Evolutionary conservation across 257 asterid genomes (phyloP), one percentile per base, ranked within the genome.

Genomic region (Salvia miltiorrhiza): DNA sequence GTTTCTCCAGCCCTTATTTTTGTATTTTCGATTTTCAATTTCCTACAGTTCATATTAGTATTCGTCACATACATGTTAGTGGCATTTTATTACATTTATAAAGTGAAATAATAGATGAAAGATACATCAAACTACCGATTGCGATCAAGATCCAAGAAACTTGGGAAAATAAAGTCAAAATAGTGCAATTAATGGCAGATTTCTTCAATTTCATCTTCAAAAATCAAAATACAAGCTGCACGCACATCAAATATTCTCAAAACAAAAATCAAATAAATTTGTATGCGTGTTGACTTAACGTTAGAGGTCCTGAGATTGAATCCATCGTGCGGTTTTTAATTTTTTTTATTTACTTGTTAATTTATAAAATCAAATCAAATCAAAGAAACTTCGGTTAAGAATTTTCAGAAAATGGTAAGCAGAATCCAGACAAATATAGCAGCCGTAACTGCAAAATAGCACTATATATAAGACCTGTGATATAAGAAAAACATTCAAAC

Each of bases 381-480:
- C 26, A 23, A 23, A 16, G 2, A 56, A 45, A 13, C 12, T 52
- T 58, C 73, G n/a, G 56, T 47, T 20, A 21, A 32, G 28, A 73
- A 63, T 61, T 63, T 67, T 59, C 67, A 56, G n/a, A 57, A 45
- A n/a, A 30, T 26, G 17, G 44, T 33, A n/a, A 7, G n/a, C 35
- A 53, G 28, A 70, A 47, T 20, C 41, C 61, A 57, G 37, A 70
- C 69, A 60, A 23, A 71, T 5, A 35, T 3, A 11, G 40, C 24
- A 23, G 41, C 20, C 63, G 23, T 1, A 61, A 43, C 41, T 37
- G 30, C 23, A 60, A 43, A 32, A 59, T 7, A 9, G 26, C 8
- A 40, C 41, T 57, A 47, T 73, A 56, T 80, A 71, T 48, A 61
- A 20, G 17, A 40, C 52, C 62, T 17, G n/a, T 20, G 53, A 68